These are phyloP conservation scores for Scutellaria baicalensis DNA, from an alignment of 257 asterid species.

Conservation along the genomic window DNA sequence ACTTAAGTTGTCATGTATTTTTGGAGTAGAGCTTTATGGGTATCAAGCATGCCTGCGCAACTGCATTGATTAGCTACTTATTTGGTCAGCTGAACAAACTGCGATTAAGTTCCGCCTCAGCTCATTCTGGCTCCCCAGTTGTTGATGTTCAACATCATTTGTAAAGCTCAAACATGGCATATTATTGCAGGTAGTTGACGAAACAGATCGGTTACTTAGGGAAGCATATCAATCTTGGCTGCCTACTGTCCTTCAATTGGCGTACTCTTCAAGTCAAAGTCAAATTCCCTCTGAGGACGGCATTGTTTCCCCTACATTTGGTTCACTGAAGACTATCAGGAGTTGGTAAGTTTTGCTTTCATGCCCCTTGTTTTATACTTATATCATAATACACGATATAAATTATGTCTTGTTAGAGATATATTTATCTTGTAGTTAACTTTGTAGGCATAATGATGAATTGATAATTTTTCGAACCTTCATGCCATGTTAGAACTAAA, in stretches of 20 bases:
- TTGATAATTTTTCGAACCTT: too few species aligned
- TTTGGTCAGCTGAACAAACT: neutral
- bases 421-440: neutral
- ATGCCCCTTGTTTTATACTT: neutral
- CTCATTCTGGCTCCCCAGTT: neutral
- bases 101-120: neutral
- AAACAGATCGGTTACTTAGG: conserved; percentile 85
- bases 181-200: conserved; percentile 72
- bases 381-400: neutral
- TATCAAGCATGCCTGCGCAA: neutral
- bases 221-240: conserved; percentile 95
- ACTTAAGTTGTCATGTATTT: too few species aligned
- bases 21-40: neutral
- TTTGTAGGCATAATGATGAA: neutral
- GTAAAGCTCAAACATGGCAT: neutral
- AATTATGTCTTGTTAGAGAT: neutral
- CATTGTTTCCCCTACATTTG: conserved; percentile 25
- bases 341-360: conserved; percentile 47
- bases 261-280: conserved; percentile 31
- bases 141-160: neutral
- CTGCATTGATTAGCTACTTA: neutral
- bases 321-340: conserved; percentile 70
- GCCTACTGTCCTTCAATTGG: conserved; percentile 67
- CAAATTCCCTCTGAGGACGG: conserved; percentile 9
- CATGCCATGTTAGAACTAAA: neutral